These are phyloP conservation scores for Incumbomyces lentus DNA, from an alignment of 2,329 filamentous ascomycete genomes.

Conservation along the genomic window DNA sequence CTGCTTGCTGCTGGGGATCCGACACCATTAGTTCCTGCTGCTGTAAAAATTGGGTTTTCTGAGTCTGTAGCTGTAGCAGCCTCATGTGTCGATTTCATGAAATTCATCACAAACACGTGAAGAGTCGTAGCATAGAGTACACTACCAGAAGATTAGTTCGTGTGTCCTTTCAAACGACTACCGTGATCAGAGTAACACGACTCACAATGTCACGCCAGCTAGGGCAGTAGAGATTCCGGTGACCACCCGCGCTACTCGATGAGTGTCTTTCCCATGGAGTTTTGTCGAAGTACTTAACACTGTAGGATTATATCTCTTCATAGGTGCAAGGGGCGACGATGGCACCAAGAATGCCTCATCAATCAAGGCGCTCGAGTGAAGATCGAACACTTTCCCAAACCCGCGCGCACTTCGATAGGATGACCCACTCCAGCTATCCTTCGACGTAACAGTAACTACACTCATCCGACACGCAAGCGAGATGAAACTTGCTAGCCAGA, in stretches of 20 bases:
- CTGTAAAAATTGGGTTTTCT: background rate
- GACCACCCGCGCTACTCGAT: slow-evolving; percentile 12
- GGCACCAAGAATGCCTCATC: background rate
- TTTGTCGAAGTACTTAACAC: background rate
- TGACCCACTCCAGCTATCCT: too few species aligned
- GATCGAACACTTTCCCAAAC: too few species aligned
- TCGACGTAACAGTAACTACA: background rate
- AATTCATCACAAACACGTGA: slow-evolving; percentile 12
- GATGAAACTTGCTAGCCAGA: slow-evolving; percentile 16
- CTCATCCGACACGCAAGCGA: slow-evolving; percentile 13
- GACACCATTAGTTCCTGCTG: background rate
- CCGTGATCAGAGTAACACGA: background rate
- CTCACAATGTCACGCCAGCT: slow-evolving; percentile 16
- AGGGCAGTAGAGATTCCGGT: slow-evolving; percentile 17
- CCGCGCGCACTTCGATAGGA: too few species aligned
- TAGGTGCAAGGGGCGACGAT: background rate
- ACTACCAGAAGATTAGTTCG: slow-evolving; percentile 5
- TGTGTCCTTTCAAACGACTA: background rate
- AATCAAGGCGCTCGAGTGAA: background rate
- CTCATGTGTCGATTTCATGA: slow-evolving; percentile 8
- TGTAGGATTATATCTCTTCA: background rate
- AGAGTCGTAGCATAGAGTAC: slow-evolving; percentile 15
- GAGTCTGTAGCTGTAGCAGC: background rate
- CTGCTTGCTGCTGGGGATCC: background rate
- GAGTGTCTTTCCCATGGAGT: background rate